Conservation (phyloP, 768 basidiomycete genomes). For the Cantharellus anzutake region DNA sequence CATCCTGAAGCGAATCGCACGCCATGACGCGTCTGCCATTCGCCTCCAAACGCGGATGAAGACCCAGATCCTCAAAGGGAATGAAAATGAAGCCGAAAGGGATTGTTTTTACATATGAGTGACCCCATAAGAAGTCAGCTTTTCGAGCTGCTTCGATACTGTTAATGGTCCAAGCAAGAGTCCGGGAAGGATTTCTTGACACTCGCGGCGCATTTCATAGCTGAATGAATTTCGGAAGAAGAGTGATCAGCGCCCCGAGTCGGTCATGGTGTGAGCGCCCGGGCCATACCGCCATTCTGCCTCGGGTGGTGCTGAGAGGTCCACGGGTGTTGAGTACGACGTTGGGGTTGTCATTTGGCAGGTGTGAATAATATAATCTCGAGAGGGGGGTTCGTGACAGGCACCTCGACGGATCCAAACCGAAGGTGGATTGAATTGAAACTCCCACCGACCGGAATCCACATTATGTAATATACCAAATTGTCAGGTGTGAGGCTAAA, state of each 20-base stretch:
- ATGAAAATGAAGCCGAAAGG: neutral
- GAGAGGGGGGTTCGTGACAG: no score
- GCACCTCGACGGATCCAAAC: no score
- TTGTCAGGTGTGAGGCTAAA: no score
- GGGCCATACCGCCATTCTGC: neutral
- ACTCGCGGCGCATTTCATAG: conserved; percentile 92
- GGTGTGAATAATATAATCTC: no score
- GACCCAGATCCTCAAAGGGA: no score
- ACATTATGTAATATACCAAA: no score
- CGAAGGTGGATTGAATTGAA: no score
- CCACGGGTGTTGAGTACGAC: conserved; percentile 15
- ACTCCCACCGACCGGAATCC: no score
- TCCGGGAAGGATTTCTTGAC: conserved; percentile 75
- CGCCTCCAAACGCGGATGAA: neutral
- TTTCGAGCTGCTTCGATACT: conserved; percentile 64
- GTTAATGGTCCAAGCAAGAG: conserved; percentile 76
- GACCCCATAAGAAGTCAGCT: conserved; percentile 41
- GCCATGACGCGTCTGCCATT: neutral
- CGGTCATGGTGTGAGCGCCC: neutral
- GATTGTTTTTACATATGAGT: conserved; percentile 50
- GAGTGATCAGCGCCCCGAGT: neutral
- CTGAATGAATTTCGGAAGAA: conserved; percentile 18
- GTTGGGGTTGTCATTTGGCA: conserved; percentile 18
- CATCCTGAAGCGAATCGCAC: neutral
- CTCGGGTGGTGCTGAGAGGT: neutral